phyloP scores from a whole-genome alignment of 345 rosid genomes.

The Corchorus olitorius region DNA sequence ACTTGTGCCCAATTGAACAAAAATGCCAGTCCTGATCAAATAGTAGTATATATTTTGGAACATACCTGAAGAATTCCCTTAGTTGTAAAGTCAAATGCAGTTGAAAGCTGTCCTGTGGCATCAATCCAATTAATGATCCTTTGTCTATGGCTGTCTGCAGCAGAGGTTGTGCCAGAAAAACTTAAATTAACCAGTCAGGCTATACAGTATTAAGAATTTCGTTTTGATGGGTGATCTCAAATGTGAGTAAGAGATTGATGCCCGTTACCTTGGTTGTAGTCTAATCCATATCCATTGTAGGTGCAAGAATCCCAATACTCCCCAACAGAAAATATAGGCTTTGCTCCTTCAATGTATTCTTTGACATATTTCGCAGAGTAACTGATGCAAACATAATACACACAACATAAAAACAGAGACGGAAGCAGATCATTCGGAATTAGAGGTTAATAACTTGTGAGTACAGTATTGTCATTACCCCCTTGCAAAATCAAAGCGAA shows the following conservation, averaged over 20 bases:
- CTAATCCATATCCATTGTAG: constrained; percentile 57
- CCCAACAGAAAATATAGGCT: constrained; percentile 84
- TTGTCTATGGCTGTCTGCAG: constrained; percentile 80
- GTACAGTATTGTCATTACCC: constrained; percentile 49
- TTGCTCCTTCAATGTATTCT: constrained; percentile 82
- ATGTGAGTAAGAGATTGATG: background rate
- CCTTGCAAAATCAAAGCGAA: constrained; percentile 88
- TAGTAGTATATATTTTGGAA: background rate
- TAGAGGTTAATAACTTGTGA: background rate
- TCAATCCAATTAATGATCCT: constrained; percentile 86
- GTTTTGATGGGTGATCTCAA: background rate
- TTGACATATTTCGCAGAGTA: constrained; percentile 79
- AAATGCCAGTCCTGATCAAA: background rate
- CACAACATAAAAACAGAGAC: background rate
- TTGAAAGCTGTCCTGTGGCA: constrained; percentile 68
- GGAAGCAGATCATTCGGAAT: constrained; percentile 1
- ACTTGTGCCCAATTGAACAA: background rate
- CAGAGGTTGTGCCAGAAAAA: background rate
- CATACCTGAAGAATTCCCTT: constrained; percentile 87
- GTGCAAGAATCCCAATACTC: constrained; percentile 96
- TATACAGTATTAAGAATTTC: background rate
- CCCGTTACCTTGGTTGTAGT: constrained; percentile 79
- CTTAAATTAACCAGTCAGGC: background rate
- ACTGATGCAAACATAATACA: constrained; percentile 37
- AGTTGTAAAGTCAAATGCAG: constrained; percentile 95